Conservation (phyloP, 2,329 filamentous ascomycete genomes). For the Fusarium humuli region DNA sequence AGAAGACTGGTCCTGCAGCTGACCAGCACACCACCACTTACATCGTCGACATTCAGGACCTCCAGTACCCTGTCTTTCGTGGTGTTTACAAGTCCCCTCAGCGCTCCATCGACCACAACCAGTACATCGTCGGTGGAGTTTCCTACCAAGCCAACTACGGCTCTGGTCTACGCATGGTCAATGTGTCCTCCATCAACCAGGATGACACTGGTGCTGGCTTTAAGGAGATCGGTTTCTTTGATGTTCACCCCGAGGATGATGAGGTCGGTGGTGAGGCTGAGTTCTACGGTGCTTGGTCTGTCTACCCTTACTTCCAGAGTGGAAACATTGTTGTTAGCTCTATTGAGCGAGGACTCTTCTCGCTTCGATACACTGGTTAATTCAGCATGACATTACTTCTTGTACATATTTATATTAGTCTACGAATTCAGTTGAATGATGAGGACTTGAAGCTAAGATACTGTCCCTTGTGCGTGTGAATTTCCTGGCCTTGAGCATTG, state of each 20-base stretch:
- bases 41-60: constrained; percentile 59
- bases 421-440: not conserved
- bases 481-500: rapidly evolving
- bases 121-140: constrained; percentile 3
- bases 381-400: not conserved
- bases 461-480: not conserved
- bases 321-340: constrained; percentile 61
- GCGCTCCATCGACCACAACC: constrained; percentile 14
- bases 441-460: not conserved
- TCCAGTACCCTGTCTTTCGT: constrained; percentile 52
- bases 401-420: not conserved
- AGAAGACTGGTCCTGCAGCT: constrained; percentile 53
- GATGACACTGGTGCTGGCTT: constrained; percentile 5
- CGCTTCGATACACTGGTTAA: constrained; percentile 8
- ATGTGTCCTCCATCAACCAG: constrained; percentile 2
- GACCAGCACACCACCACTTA: constrained; percentile 60
- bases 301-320: constrained; percentile 59
- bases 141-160: constrained; percentile 16
- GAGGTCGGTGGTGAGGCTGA: constrained; percentile 56
- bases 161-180: constrained; percentile 6
- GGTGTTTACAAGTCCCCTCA: constrained; percentile 21
- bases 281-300: constrained; percentile 59
- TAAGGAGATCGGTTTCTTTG: constrained; percentile 15
- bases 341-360: constrained; percentile 55
- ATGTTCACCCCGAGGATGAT: constrained; percentile 40